Evolutionary conservation across 1,284 basidiomycete species (phyloP).

Genomic region (Malassezia sympodialis): DNA sequence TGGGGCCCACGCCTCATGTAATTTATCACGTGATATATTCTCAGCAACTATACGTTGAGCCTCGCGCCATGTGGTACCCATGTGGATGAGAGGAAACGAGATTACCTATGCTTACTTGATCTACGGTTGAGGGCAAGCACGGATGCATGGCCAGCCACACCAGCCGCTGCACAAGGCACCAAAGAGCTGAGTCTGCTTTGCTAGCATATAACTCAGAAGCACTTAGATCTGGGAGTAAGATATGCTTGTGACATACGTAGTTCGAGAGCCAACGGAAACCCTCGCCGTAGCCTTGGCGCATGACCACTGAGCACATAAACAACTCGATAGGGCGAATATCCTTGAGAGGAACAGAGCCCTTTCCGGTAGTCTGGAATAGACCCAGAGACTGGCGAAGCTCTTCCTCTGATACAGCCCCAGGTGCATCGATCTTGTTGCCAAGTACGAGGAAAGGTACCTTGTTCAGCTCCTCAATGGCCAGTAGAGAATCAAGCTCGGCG

Average conservation of each 20-base stretch:
- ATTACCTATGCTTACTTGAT: slow-evolving; percentile 3
- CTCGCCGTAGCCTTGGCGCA: slow-evolving; percentile 97
- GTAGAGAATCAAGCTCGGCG: slow-evolving; percentile 87
- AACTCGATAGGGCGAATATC: slow-evolving; percentile 98
- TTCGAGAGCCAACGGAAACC: slow-evolving; percentile 98
- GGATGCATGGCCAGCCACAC: too few species aligned
- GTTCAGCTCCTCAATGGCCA: slow-evolving; percentile 68
- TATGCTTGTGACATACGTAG: slow-evolving; percentile 58
- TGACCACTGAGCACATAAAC: slow-evolving; percentile 99
- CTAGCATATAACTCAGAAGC: not conserved
- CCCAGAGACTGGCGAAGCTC: slow-evolving; percentile 90
- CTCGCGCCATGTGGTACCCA: slow-evolving; percentile 5
- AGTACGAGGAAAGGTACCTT: slow-evolving; percentile 98
- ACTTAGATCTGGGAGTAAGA: not conserved
- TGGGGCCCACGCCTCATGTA: not conserved
- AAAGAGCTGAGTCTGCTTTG: not conserved
- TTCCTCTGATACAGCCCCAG: slow-evolving; percentile 92
- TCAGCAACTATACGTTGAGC: slow-evolving; percentile 4
- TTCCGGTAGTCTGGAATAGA: slow-evolving; percentile 96
- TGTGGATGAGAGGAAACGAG: not conserved
- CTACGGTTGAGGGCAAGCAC: not conserved
- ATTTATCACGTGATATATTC: slow-evolving; percentile 15
- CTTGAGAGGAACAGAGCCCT: slow-evolving; percentile 93
- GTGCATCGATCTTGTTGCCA: slow-evolving; percentile 99
- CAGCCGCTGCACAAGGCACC: not conserved